Percentiles rank a stretch among this genome's conserved stretches.
phyloP scores from a whole-genome alignment of 371 early-diverging fungal species.

The Mucor sp. region DNA sequence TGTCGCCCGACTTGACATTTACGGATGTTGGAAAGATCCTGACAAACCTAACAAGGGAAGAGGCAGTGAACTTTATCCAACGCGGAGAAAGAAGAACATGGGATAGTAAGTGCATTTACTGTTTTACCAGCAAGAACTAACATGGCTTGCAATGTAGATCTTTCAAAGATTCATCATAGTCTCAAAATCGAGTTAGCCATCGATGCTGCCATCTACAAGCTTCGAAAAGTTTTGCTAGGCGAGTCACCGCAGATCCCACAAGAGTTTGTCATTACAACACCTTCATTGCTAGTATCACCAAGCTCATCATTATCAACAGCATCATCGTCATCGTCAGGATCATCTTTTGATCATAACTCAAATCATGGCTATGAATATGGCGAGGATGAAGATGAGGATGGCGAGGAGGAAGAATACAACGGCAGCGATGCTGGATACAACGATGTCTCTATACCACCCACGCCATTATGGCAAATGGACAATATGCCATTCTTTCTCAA shows the following conservation, averaged over 20 bases:
- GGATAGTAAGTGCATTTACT: conserved; percentile 54
- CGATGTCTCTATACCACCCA: not conserved
- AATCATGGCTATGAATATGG: not conserved
- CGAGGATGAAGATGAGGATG: not conserved
- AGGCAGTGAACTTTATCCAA: conserved; percentile 43
- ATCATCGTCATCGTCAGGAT: too few species aligned
- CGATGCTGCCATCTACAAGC: conserved; percentile 63
- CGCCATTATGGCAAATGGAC: conserved; percentile 14
- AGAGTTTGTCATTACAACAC: not conserved
- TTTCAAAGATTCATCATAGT: conserved; percentile 78
- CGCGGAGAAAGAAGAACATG: conserved; percentile 78
- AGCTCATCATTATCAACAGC: not conserved
- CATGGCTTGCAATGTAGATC: conserved; percentile 48
- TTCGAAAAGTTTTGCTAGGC: conserved; percentile 6
- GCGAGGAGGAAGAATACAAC: not conserved
- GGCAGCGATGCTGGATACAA: not conserved
- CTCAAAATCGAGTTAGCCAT: conserved; percentile 77
- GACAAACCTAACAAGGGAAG: conserved; percentile 55
- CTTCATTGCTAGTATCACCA: not conserved
- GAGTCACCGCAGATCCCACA: not conserved
- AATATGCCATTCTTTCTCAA: not conserved
- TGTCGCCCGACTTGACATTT: conserved; percentile 64
- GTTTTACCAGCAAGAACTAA: not conserved
- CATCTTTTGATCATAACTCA: not conserved
- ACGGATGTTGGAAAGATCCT: conserved; percentile 59